phyloP scores from a whole-genome alignment of 2,329 filamentous ascomycete species.

The Neonectria magnoliae region DNA sequence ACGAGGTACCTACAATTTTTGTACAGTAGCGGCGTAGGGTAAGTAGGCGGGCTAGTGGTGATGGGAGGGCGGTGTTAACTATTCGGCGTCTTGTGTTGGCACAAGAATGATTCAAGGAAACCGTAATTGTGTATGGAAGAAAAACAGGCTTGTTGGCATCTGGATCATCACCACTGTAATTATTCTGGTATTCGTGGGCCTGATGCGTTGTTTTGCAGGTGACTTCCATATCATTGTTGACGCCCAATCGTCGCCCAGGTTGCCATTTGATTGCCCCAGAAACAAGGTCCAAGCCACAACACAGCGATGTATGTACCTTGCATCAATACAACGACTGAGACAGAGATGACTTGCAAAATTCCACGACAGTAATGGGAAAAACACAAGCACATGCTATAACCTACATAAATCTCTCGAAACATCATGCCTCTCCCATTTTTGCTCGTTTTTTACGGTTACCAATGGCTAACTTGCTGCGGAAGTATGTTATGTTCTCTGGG shows the following conservation, averaged over 20 bases:
- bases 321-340: not conserved
- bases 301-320: constrained; percentile 7
- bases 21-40: not conserved
- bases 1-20: not conserved
- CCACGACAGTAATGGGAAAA: not conserved
- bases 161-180: constrained; percentile 19
- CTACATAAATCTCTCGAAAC: too few species aligned
- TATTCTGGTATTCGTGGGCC: not conserved
- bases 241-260: constrained; percentile 37
- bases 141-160: not conserved
- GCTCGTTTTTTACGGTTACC: not conserved
- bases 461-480: not conserved
- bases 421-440: not conserved
- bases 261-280: constrained; percentile 41
- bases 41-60: not conserved
- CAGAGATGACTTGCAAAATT: not conserved
- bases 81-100: not conserved
- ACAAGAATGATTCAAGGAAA: not conserved
- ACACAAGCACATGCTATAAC: not conserved
- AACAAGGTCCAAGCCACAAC: constrained; percentile 35
- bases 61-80: not conserved
- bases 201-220: constrained; percentile 37
- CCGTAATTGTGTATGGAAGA: not conserved
- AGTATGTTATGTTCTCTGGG: not conserved
- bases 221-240: constrained; percentile 36